These are phyloP conservation scores for Phytophthora sansomeana DNA, from an alignment of 352 stramenopile species.

Conservation along the genomic window DNA sequence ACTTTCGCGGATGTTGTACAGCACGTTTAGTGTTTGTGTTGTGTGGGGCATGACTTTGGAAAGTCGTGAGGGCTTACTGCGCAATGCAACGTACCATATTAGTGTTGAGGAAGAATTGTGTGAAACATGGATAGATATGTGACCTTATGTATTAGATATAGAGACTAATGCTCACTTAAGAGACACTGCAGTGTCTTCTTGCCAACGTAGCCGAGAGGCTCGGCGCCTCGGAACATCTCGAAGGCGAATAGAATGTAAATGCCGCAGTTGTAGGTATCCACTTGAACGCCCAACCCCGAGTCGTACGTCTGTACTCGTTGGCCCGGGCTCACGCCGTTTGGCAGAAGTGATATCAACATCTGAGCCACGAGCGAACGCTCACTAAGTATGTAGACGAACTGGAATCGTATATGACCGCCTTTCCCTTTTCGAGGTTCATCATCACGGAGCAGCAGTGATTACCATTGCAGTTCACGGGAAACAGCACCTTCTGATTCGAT, in stretches of 20 bases:
- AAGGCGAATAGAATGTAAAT: conserved; percentile 22
- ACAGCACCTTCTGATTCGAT: conserved; percentile 2
- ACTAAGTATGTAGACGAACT: conserved; percentile 5
- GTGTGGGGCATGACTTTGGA: too few relatives aligned
- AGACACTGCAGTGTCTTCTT: conserved; percentile 7
- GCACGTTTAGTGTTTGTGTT: too few relatives aligned
- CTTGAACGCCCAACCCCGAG: conserved; percentile 6
- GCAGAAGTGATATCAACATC: background rate
- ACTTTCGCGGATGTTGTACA: too few relatives aligned
- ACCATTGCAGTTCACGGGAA: conserved; percentile 20
- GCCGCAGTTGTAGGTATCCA: conserved; percentile 23
- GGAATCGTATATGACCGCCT: conserved; percentile 9
- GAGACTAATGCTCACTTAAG: too few relatives aligned
- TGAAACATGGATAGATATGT: too few relatives aligned
- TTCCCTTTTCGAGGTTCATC: conserved; percentile 4
- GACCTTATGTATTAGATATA: too few relatives aligned
- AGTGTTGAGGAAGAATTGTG: too few relatives aligned
- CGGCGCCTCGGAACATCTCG: conserved; percentile 7
- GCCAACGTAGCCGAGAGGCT: background rate
- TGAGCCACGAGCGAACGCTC: conserved; percentile 12
- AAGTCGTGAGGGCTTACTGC: too few relatives aligned
- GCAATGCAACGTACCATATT: too few relatives aligned
- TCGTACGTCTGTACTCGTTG: background rate
- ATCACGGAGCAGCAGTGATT: conserved; percentile 28
- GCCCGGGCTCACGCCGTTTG: background rate